Conservation (phyloP, 257 asterid species). For the Handroanthus guayacan region DNA sequence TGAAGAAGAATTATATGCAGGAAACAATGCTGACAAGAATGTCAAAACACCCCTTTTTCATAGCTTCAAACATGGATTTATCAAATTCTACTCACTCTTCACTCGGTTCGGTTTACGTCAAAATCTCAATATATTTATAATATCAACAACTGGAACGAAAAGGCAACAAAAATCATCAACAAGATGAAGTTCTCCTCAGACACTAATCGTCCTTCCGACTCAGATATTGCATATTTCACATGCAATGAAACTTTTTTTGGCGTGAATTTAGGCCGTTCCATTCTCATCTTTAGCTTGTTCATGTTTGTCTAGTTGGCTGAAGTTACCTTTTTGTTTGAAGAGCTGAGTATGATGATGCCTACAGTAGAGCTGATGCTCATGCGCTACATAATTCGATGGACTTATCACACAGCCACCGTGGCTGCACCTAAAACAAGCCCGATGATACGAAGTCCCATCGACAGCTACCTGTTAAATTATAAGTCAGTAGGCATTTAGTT, state of each 20-base stretch:
- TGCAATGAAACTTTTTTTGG: neutral
- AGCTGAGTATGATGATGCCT: constrained; percentile 87
- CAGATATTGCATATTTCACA: neutral
- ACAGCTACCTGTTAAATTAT: constrained; percentile 62
- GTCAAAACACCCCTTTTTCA: too few species aligned
- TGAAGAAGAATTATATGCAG: too few species aligned
- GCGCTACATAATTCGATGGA: constrained; percentile 80
- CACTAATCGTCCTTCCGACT: neutral
- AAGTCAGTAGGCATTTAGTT: neutral
- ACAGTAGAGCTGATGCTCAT: constrained; percentile 73
- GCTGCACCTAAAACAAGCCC: constrained; percentile 76
- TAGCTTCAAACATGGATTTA: too few species aligned
- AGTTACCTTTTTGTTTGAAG: constrained; percentile 80
- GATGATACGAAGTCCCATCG: constrained; percentile 76
- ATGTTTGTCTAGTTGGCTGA: constrained; percentile 62
- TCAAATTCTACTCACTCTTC: too few species aligned
- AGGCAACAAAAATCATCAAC: too few species aligned
- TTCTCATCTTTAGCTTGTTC: constrained; percentile 49
- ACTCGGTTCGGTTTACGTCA: too few species aligned
- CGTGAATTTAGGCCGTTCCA: constrained; percentile 34
- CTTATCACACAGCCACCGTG: constrained; percentile 82
- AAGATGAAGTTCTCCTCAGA: too few species aligned
- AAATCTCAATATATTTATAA: too few species aligned
- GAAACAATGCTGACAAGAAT: too few species aligned
- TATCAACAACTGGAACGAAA: too few species aligned